Conservation (phyloP, 805 yeast species). For the Lachancea thermotolerans region DNA sequence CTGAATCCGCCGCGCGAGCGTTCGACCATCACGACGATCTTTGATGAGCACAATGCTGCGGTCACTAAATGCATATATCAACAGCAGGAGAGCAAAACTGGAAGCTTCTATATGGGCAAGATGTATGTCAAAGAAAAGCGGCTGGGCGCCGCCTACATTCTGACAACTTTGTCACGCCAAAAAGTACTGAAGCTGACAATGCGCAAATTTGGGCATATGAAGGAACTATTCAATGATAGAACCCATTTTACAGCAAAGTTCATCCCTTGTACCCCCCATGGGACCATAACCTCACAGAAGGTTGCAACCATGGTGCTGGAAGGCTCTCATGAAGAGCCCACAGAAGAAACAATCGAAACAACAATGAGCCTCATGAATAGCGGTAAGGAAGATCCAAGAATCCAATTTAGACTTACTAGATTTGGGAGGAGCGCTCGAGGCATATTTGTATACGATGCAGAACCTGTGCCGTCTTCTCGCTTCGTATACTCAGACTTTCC, state of each 20-base stretch:
- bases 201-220: constrained; percentile 5
- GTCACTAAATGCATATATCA: constrained; percentile 1
- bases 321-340: constrained; percentile 17
- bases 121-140: constrained; percentile 6
- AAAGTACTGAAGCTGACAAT: constrained; percentile 9
- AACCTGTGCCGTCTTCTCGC: constrained; percentile 9
- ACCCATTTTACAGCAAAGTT: constrained; percentile 5
- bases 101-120: constrained; percentile 5
- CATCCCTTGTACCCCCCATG: constrained; percentile 4
- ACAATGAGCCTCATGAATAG: constrained; percentile 11
- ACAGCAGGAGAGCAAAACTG: not conserved
- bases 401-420: constrained; percentile 21
- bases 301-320: constrained; percentile 12
- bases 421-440: constrained; percentile 18
- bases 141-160: constrained; percentile 6
- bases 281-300: constrained; percentile 4
- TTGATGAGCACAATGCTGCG: constrained; percentile 10
- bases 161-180: constrained; percentile 4
- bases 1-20: constrained; percentile 7
- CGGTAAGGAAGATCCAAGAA: constrained; percentile 3
- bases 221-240: constrained; percentile 12
- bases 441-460: constrained; percentile 18
- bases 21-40: constrained; percentile 2
- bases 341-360: constrained; percentile 5
- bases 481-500: constrained; percentile 8